Conservation (phyloP, 2,329 filamentous ascomycete species). For the Xylariaceae sp. region DNA sequence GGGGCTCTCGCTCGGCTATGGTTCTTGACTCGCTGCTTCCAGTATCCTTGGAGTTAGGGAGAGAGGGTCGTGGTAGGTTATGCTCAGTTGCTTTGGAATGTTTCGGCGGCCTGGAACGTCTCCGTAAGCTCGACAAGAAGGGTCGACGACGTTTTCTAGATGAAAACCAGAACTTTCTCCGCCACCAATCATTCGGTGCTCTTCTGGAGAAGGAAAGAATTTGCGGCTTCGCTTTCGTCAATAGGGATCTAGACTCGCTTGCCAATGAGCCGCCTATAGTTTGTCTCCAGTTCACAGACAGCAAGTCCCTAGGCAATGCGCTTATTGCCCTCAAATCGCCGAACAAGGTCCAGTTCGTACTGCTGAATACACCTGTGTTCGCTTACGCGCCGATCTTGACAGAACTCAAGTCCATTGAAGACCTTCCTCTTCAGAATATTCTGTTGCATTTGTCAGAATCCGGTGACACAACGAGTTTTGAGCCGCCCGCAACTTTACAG, state of each 20-base stretch:
- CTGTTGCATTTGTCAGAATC: constrained; percentile 34
- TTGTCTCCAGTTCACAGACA: constrained; percentile 7
- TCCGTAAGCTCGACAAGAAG: too few species aligned
- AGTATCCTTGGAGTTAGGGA: constrained; percentile 31
- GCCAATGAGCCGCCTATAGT: constrained; percentile 7
- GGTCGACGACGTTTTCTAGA: too few species aligned
- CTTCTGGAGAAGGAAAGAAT: too few species aligned
- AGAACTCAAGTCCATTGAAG: constrained; percentile 7
- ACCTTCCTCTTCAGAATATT: constrained; percentile 27
- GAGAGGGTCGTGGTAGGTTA: constrained; percentile 22
- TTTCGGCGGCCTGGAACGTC: too few species aligned
- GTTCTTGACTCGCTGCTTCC: constrained; percentile 31
- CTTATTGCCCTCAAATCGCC: constrained; percentile 1
- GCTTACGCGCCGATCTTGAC: constrained; percentile 9
- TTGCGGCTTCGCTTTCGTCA: too few species aligned
- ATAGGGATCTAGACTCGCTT: too few species aligned
- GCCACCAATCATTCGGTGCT: too few species aligned
- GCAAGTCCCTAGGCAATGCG: background rate
- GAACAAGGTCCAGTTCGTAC: constrained; percentile 4
- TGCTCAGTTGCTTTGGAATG: too few species aligned
- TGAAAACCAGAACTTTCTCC: too few species aligned
- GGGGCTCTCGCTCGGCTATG: constrained; percentile 34
- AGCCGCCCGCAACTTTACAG: background rate
- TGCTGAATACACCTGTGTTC: constrained; percentile 6
- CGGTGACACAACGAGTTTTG: background rate